Evolutionary conservation across 2,329 filamentous ascomycete species (phyloP), one percentile per base, ranked within the genome.

Genomic region (Paraconiothyrium brasiliense): DNA sequence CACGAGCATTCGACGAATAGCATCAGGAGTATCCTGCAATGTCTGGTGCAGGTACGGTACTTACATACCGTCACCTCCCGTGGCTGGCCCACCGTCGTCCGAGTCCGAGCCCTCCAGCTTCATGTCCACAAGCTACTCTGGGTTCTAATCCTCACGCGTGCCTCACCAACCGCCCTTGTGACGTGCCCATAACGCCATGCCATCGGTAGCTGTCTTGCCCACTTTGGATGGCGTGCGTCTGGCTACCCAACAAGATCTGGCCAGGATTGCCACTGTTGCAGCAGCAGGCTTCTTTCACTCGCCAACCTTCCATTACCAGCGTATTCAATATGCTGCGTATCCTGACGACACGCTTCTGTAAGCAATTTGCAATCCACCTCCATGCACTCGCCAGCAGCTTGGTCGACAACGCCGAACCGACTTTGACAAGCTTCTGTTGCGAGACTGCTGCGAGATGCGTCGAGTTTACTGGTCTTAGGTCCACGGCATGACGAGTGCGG

Each of bases 221-320:
- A 32, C 54, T 44, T 62, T 71, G 30, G 60, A 71, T 20, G 59
- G 62, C 44, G 60, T 72, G n/a, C 69, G 70, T 14, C 52, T 71
- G n/a, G 73, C 71, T 5, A 73, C 66, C 9, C 27, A 60, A 16
- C 56, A 66, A 7, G 71, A 75, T 41, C 51, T 75, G 47, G 46
- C 57, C 51, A 69, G 71, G 39, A 73, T 75, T 49, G 68, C 71
- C 4, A 61, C 67, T 10, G 72, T 75, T 30, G 73, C 71, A 37
- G 69, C 72, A 14, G 69, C 72, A 20, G 70, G 71, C 27, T 75
- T 75, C 62, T 74, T 66, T 60, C 67, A 64, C 51, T 74, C 71
- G n/a, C 71, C 71, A 10, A 67, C 68, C 30, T 75, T 75, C 56
- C 65, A 67, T 41, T 75, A 70, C 39, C 71, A 75, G 49, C 65